Evolutionary conservation across 2,329 filamentous ascomycete genomes (phyloP).

Genomic region (Ophiosphaerella herpotricha): DNA sequence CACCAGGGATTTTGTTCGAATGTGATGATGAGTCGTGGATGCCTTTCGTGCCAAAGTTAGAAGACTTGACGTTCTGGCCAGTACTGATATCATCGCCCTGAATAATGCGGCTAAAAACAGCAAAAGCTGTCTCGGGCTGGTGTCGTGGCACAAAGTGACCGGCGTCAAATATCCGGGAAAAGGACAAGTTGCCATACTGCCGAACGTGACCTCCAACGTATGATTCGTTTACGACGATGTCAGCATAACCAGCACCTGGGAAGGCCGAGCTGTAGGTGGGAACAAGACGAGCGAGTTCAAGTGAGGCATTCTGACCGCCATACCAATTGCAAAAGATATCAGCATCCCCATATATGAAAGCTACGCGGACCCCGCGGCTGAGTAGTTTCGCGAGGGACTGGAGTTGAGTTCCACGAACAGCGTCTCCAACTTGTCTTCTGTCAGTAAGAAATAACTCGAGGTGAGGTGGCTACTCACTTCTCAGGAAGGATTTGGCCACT

Average conservation of each 20-base stretch:
- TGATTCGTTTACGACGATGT: constrained; percentile 68
- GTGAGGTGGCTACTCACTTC: constrained; percentile 17
- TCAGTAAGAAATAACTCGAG: constrained; percentile 9
- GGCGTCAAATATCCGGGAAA: constrained; percentile 57
- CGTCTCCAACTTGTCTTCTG: constrained; percentile 48
- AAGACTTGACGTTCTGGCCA: constrained; percentile 56
- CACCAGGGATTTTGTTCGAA: constrained; percentile 58
- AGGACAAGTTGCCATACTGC: constrained; percentile 70
- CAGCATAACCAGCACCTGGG: constrained; percentile 69
- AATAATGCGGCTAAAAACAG: constrained; percentile 58
- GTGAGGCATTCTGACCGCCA: constrained; percentile 74
- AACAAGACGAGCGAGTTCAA: constrained; percentile 53
- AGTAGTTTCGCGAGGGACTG: constrained; percentile 51
- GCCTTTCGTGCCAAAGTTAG: constrained; percentile 62
- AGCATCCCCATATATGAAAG: constrained; percentile 71
- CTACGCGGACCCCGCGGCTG: constrained; percentile 56
- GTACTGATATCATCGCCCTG: constrained; percentile 54
- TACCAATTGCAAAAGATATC: constrained; percentile 65
- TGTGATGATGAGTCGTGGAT: constrained; percentile 59
- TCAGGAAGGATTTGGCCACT: constrained; percentile 48
- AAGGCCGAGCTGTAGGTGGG: constrained; percentile 60
- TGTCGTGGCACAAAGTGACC: constrained; percentile 56
- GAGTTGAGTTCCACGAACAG: constrained; percentile 47
- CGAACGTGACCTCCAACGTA: constrained; percentile 73
- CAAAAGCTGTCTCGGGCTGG: constrained; percentile 54